Evolutionary conservation across 208 protist species (phyloP).

Genomic region (Acanthamoeba lenticulata): DNA sequence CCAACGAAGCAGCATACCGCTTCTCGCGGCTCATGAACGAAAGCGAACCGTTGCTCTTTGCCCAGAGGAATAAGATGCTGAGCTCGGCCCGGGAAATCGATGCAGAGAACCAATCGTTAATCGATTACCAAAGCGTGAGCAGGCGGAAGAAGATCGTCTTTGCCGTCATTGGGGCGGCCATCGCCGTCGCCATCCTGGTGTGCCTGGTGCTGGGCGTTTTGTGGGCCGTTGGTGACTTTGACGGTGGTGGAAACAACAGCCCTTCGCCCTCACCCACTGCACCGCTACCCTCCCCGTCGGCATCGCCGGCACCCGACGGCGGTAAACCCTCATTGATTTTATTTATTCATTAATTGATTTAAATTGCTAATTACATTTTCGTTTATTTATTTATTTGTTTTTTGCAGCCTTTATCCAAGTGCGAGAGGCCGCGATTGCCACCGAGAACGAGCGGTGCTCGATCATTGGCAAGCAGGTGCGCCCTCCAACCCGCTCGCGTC

Average conservation of each 20-base stretch:
- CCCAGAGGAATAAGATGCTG: neutral
- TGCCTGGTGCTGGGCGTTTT: neutral
- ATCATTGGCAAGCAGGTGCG: neutral
- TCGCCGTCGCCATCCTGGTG: neutral
- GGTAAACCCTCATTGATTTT: neutral
- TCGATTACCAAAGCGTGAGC: neutral
- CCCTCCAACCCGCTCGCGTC: no score
- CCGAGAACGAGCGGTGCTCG: conserved; percentile 6
- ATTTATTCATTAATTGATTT: neutral
- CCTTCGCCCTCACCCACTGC: neutral
- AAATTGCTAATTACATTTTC: neutral
- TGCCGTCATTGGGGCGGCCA: neutral
- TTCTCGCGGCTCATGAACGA: neutral
- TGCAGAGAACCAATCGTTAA: neutral
- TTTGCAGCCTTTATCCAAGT: neutral
- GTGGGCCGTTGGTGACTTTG: neutral
- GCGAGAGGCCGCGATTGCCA: neutral
- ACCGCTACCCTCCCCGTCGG: neutral
- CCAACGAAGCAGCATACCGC: neutral
- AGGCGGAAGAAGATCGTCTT: neutral
- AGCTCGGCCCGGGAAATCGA: neutral
- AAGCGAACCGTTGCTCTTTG: neutral
- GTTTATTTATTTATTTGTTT: neutral
- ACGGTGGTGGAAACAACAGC: neutral
- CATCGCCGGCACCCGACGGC: neutral